Conservation (phyloP, 1,284 basidiomycete genomes). For the Heliocybe sulcata region DNA sequence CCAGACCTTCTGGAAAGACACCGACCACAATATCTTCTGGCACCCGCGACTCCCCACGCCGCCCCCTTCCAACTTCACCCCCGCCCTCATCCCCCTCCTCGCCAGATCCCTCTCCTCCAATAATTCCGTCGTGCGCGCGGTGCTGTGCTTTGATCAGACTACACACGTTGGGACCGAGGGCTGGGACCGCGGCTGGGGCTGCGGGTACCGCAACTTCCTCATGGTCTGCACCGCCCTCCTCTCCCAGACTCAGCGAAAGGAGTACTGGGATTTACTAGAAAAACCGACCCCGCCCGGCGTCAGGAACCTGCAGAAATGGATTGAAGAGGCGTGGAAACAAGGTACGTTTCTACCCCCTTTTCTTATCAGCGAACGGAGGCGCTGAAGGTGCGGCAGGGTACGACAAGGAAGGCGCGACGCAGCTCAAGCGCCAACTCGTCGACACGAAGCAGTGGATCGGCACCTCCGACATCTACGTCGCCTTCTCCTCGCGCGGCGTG, state of each 20-base stretch:
- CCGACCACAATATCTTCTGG: not conserved
- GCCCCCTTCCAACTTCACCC: not conserved
- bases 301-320: slow-evolving; percentile 66
- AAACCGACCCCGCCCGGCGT: slow-evolving; percentile 57
- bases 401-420: slow-evolving; percentile 57
- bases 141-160: not conserved
- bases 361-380: not conserved
- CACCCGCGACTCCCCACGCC: not conserved
- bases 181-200: slow-evolving; percentile 68
- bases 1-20: not conserved
- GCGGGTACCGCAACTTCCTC: slow-evolving; percentile 82
- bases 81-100: not conserved
- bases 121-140: not conserved
- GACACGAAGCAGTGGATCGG: slow-evolving; percentile 75
- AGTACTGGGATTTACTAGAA: slow-evolving; percentile 55
- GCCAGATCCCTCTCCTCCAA: not conserved
- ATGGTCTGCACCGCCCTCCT: slow-evolving; percentile 76
- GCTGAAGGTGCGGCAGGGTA: slow-evolving; percentile 41
- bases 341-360: slow-evolving; percentile 29
- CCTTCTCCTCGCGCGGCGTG: slow-evolving; percentile 67
- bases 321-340: slow-evolving; percentile 73
- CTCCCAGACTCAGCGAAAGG: slow-evolving; percentile 49
- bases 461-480: slow-evolving; percentile 62
- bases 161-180: slow-evolving; percentile 45
- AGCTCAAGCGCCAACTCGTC: slow-evolving; percentile 52